Evolutionary conservation across 345 rosid species (phyloP).

Genomic region (Nephelium lappaceum): DNA sequence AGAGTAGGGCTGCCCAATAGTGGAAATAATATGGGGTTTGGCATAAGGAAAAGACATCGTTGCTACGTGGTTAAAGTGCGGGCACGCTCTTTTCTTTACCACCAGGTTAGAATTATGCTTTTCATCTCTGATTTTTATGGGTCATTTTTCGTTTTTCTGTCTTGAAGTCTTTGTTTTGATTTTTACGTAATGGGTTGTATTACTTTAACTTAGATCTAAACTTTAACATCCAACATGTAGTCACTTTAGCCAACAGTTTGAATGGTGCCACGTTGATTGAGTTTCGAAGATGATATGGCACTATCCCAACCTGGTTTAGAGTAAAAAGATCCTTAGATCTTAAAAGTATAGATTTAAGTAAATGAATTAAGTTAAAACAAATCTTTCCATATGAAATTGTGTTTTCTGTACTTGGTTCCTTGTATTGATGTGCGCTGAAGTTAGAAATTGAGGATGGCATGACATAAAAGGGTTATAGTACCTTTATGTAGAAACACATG

Average conservation of each 20-base stretch:
- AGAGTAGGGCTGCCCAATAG: conserved; percentile 19
- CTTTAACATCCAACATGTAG: not conserved
- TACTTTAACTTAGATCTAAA: not conserved
- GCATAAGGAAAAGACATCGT: conserved; percentile 61
- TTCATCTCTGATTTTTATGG: not conserved
- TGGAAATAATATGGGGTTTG: conserved; percentile 50
- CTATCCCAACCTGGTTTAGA: too few relatives aligned
- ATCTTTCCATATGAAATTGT: not conserved
- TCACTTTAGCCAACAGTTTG: not conserved
- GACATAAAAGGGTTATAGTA: not conserved
- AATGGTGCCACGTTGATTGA: too few relatives aligned
- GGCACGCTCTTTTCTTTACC: conserved; percentile 81
- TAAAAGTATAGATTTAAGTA: too few relatives aligned
- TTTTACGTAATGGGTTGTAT: not conserved
- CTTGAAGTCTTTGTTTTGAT: not conserved
- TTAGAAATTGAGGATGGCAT: not conserved
- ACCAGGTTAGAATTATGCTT: conserved; percentile 58
- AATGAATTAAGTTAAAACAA: too few relatives aligned
- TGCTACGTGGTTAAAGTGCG: conserved; percentile 77
- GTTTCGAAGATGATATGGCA: too few relatives aligned
- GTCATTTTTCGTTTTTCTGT: not conserved
- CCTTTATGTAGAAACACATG: not conserved
- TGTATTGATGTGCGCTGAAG: not conserved
- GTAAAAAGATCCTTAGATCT: too few relatives aligned
- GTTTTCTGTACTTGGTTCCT: not conserved